Base-by-base conservation (phyloP, 495 filamentous ascomycete genomes). In the Baudoinia panamericana region DNA sequence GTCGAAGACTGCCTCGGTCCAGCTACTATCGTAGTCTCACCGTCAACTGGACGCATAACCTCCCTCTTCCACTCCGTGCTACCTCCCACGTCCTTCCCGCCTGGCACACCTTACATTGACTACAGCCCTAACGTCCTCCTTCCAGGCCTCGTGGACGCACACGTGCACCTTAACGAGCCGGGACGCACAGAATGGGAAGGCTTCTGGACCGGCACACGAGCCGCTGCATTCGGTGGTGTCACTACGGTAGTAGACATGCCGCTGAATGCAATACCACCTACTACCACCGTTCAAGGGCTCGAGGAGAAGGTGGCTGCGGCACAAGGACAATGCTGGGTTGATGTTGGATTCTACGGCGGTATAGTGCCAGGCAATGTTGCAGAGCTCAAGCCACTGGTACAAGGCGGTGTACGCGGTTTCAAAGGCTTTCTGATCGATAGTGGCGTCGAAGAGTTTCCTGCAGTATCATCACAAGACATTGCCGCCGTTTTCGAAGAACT, bases 221-320 rank as follows among this genome's bases (percentile, higher is more conserved):
- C 90, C 18, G 90, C 90, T 8, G 90, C 90, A 36, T 93, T 87
- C 57, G 90, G 90, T 15, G 90, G 90, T 44, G 90, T 96, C 34
- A 97, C 90, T n/a, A 95, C 90, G 3, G 83, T 97, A 19, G 69
- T 97, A 54, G 90, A 97, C 62, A 97, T 97, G 90, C 90, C 90
- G 31, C 63, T 97, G 44, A 97, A 97, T 63, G 86, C 90, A 41
- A 92, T 97, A 44, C 90, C 90, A 2, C 90, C 90, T 0, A 97
- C 90, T 5, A 96, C 88, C 30, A 95, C 90, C 0, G 70, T 96
- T 5, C 65, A 70, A 16, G 81, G 78, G 11, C 69, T 97, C 50
- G 71, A 78, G 48, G 79, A 82, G 58, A 97, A 97, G 66, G 64
- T 93, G 19, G 68, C 72, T 25, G 90, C 90, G 36, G 88, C 87